phyloP scores from a whole-genome alignment of 73 alveolate genomes.

The Urostyla sp. region DNA sequence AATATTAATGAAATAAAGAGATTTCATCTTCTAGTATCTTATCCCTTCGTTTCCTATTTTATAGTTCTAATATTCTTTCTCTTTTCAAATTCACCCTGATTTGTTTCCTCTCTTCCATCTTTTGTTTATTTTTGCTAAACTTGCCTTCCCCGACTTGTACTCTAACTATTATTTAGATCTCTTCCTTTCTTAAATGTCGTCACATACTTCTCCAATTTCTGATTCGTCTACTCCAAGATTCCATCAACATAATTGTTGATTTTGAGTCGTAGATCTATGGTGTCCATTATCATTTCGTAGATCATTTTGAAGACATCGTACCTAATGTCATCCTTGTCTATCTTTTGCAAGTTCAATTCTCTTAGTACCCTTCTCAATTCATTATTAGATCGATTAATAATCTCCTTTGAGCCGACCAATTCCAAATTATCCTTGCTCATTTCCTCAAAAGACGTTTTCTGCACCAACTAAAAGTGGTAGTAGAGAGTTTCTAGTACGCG shows the following conservation, averaged over 20 bases:
- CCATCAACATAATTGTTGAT: conserved; percentile 15
- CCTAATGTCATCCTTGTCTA: conserved; percentile 44
- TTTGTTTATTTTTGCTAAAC: no score
- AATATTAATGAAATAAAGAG: no score
- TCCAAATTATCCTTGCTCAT: conserved; percentile 29
- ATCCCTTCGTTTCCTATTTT: no score
- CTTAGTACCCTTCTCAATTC: neutral
- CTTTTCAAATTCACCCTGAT: no score
- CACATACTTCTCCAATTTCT: conserved; percentile 13
- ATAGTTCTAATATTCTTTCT: no score
- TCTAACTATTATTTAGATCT: no score
- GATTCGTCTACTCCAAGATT: conserved; percentile 17
- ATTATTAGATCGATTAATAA: neutral
- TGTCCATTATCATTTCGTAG: conserved; percentile 37
- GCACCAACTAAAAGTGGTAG: conserved; percentile 9
- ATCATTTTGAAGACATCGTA: conserved; percentile 21
- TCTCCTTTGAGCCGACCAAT: conserved; percentile 30
- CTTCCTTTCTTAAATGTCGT: neutral
- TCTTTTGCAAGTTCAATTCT: neutral
- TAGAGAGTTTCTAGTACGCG: conserved; percentile 19
- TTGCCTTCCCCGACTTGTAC: no score
- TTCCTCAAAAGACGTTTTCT: conserved; percentile 35
- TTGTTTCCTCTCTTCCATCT: no score
- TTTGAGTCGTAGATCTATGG: conserved; percentile 5
- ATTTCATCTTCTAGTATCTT: no score